Evolutionary conservation across 202 grass and related monocot species (phyloP).

Genomic region (Bolboschoenoplectus hybrid): DNA sequence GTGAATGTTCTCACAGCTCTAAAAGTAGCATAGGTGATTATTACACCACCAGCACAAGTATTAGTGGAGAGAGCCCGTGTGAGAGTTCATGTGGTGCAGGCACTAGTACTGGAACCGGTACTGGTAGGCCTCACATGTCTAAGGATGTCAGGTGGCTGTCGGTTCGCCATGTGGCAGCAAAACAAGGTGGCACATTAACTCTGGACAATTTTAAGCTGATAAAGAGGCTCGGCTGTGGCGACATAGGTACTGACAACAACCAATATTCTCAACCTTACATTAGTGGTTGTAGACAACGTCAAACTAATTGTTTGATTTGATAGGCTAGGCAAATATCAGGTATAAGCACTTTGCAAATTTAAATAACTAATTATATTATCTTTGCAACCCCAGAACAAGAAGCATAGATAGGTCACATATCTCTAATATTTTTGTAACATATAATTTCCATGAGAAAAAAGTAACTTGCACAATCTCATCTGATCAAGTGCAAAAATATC

Average conservation of each 20-base stretch:
- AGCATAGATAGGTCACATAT: background rate
- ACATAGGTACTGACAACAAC: constrained; percentile 55
- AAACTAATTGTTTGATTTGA: background rate
- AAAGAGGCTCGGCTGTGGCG: constrained; percentile 92
- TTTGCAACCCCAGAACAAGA: background rate
- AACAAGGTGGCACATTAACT: constrained; percentile 62
- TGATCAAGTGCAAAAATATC: background rate
- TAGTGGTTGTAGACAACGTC: background rate
- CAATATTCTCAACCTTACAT: background rate
- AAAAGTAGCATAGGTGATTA: constrained; percentile 91
- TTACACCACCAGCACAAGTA: constrained; percentile 66
- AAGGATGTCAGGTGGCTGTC: constrained; percentile 82
- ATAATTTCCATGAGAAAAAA: constrained; percentile 5
- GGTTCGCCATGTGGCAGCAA: constrained; percentile 53
- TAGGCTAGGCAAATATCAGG: background rate
- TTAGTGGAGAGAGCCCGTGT: constrained; percentile 68
- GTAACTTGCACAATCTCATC: background rate
- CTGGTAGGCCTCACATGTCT: constrained; percentile 80
- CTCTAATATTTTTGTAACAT: constrained; percentile 14
- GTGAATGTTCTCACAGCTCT: constrained; percentile 73
- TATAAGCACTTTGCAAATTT: too few species aligned
- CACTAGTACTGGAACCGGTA: constrained; percentile 5
- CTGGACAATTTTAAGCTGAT: constrained; percentile 94
- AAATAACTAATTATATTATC: background rate
- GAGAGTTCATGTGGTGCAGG: constrained; percentile 37